phyloP scores from a whole-genome alignment of 345 rosid genomes.

The Populus alba region DNA sequence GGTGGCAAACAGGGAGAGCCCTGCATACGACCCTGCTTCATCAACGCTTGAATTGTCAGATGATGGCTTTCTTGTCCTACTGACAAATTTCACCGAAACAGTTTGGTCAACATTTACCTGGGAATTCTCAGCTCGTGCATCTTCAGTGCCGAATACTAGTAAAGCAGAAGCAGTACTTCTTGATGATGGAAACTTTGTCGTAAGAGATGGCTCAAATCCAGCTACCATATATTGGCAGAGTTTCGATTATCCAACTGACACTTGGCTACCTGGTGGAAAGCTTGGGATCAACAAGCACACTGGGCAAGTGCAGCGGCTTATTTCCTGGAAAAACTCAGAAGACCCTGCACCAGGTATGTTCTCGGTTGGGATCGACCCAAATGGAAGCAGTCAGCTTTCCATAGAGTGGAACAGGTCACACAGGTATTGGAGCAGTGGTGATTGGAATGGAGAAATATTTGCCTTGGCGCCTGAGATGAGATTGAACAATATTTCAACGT shows the following conservation, averaged over 20 bases:
- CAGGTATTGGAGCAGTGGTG: slow-evolving; percentile 17
- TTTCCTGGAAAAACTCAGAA: slow-evolving; percentile 19
- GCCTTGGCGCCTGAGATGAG: slow-evolving; percentile 26
- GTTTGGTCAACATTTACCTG: neutral
- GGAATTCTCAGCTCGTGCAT: neutral
- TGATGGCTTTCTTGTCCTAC: neutral
- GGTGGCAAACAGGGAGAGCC: neutral
- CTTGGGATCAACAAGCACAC: slow-evolving; percentile 20
- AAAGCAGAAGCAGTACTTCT: slow-evolving; percentile 17
- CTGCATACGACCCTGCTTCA: neutral
- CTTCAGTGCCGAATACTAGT: neutral
- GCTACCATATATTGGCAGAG: too few relatives aligned
- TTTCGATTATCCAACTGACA: too few relatives aligned
- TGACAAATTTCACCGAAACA: neutral
- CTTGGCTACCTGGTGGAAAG: slow-evolving; percentile 10
- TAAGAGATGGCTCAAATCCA: slow-evolving; percentile 10
- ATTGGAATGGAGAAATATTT: slow-evolving; percentile 16
- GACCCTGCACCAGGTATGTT: slow-evolving; percentile 32
- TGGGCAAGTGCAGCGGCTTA: neutral
- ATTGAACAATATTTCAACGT: slow-evolving; percentile 9
- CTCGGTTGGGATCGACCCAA: slow-evolving; percentile 14
- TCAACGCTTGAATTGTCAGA: neutral
- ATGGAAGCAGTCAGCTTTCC: slow-evolving; percentile 11
- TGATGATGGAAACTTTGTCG: slow-evolving; percentile 26
- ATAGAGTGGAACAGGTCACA: slow-evolving; percentile 6